Evolutionary conservation across 177 flowering plant species (phyloP).

Genomic region (Tripterygium wilfordii): DNA sequence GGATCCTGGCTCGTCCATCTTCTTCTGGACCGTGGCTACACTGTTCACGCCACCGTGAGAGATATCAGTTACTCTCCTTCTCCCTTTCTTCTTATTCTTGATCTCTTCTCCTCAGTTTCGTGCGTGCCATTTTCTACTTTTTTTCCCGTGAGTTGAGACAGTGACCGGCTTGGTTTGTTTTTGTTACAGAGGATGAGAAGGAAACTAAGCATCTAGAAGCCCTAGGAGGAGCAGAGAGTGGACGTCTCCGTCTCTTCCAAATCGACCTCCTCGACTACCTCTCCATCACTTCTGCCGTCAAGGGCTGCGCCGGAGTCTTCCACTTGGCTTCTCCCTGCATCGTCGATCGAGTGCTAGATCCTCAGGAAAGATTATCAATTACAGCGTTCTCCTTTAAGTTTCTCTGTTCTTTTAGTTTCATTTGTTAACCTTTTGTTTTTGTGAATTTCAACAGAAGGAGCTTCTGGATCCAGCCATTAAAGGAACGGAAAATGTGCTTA

Average conservation of each 20-base stretch:
- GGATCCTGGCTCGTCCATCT: constrained; percentile 76
- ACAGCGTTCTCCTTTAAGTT: background rate
- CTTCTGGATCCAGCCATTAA: constrained; percentile 80
- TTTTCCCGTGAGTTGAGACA: too few relatives aligned
- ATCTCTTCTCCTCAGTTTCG: too few relatives aligned
- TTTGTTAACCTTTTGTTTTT: background rate
- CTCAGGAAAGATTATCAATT: constrained; percentile 34
- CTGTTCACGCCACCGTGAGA: constrained; percentile 83
- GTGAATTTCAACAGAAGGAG: constrained; percentile 31
- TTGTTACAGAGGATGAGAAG: constrained; percentile 55
- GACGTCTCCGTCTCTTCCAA: constrained; percentile 73
- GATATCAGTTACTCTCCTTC: constrained; percentile 40
- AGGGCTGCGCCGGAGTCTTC: constrained; percentile 72
- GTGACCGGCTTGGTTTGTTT: background rate
- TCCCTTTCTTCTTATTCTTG: background rate
- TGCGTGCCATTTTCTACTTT: too few relatives aligned
- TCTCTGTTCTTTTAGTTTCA: background rate
- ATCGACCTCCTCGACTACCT: constrained; percentile 78
- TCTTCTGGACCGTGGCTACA: constrained; percentile 78
- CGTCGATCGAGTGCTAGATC: constrained; percentile 66
- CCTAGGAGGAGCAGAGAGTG: constrained; percentile 59
- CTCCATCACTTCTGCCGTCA: constrained; percentile 57
- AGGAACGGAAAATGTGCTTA: constrained; percentile 75
- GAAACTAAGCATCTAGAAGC: constrained; percentile 79
- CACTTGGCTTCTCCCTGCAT: constrained; percentile 89